Evolutionary conservation across 1,284 basidiomycete genomes (phyloP), one percentile per base, ranked within the genome.

Genomic region (Ceratobasidium theobromae): DNA sequence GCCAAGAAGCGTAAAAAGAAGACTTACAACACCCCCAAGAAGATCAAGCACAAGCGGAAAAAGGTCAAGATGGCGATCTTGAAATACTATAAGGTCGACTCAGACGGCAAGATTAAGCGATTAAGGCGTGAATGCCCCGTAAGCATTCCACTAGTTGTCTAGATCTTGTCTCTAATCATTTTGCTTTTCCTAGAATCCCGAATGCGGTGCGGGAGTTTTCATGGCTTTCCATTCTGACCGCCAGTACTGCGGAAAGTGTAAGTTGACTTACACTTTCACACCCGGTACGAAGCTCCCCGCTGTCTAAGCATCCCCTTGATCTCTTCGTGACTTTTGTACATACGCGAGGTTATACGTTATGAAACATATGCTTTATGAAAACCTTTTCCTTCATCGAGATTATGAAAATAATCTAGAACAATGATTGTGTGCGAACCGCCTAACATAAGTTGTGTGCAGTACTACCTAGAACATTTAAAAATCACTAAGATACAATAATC

Each of bases 1-100:
- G 93, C 89, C 73, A 96, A 96, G 91, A 98, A 98, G 89, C 88
- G 96, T 79, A 99, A 99, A 88, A 99, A 98, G 87, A 98, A 98
- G 88, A 95, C 93, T 67, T 97, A 97, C 91, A 94, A 85, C 78
- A 96, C 95, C 77, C 96, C 96, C 80, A 99, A 99, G 89, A 98
- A 98, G 86, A 88, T 98, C 86, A 98, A 98, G 89, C 95, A 98
- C 86, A 98, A 98, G 89, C 89, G 91, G 80, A 96, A 96, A 86
- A 97, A 98, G 86, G 94, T 98, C 84, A 99, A 96, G 83, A 83
- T 84, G 95, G 83, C 94, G 75, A 95, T 98, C 82, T 84, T 99
- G 79, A 98, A 98, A 82, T 98, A 97, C 86, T 98, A 98, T 85
- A 97, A 95, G 83, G 95, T 99, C 75, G 95, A 98, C 81, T 94